Percentiles rank a stretch among this genome's conserved stretches.
Evolutionary conservation across 176 grass and related monocot genomes (phyloP).

Genomic region (Phyllostachys edulis): DNA sequence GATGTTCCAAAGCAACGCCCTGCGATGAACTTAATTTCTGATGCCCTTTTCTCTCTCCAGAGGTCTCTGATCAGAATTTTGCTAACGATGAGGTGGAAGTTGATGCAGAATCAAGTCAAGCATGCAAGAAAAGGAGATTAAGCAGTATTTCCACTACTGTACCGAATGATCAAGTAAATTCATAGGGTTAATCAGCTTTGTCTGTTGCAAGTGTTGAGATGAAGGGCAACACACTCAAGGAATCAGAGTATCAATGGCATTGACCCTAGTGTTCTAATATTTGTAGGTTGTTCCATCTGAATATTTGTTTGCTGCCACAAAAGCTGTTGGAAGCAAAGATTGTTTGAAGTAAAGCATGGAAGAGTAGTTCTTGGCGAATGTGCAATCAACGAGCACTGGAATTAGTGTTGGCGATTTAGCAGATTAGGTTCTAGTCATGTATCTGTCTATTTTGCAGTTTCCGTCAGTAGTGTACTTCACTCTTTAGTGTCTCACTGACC

Average conservation of each 20-base stretch:
- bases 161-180: slow-evolving; percentile 52
- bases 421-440: slow-evolving; percentile 12
- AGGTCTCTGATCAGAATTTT: slow-evolving; percentile 96
- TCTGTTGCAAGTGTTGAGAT: slow-evolving; percentile 18
- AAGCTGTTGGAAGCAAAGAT: slow-evolving; percentile 19
- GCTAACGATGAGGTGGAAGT: slow-evolving; percentile 50
- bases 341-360: slow-evolving; percentile 7
- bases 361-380: not conserved
- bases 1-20: not conserved
- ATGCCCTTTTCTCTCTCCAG: slow-evolving; percentile 42
- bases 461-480: not conserved
- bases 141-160: slow-evolving; percentile 16
- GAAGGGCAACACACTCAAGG: not conserved
- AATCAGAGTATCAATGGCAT: not conserved
- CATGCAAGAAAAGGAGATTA: slow-evolving; percentile 49
- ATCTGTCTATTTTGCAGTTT: not conserved
- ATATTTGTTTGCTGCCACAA: not conserved
- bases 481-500: not conserved
- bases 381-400: not conserved
- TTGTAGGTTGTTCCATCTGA: slow-evolving; percentile 30
- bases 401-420: not conserved
- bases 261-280: not conserved
- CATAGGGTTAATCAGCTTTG: not conserved
- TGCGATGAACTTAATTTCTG: slow-evolving; percentile 19
- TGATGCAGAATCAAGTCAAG: slow-evolving; percentile 44